A percentile compares a stretch with the other conserved stretches of the same genome.
Evolutionary conservation across 2,329 filamentous ascomycete species (phyloP).

Genomic region (Gyromitra esculenta): DNA sequence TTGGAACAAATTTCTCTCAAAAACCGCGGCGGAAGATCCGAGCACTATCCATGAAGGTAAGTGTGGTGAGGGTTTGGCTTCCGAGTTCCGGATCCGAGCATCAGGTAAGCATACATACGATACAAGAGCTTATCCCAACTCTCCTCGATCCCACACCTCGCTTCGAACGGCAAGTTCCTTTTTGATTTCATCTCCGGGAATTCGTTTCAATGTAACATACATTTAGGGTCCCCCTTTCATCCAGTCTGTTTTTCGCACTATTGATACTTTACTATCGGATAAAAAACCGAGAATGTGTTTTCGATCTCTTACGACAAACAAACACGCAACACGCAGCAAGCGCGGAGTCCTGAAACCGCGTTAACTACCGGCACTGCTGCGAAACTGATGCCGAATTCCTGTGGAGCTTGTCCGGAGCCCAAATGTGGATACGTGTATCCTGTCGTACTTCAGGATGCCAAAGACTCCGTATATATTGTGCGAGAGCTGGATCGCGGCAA

Average conservation of each 20-base stretch:
- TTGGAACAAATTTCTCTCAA: conserved; percentile 15
- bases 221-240: conserved; percentile 12
- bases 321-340: conserved; percentile 41
- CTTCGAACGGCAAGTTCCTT: conserved; percentile 46
- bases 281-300: conserved; percentile 18
- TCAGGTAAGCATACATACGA: conserved; percentile 49
- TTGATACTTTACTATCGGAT: conserved; percentile 15
- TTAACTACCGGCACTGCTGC: conserved; percentile 22
- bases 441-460: conserved; percentile 36
- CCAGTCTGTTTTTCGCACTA: conserved; percentile 7
- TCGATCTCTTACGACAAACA: conserved; percentile 18
- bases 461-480: conserved; percentile 31
- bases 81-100: conserved; percentile 44
- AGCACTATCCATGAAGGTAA: conserved; percentile 12
- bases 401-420: background rate
- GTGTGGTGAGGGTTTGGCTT: conserved; percentile 38
- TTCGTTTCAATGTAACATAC: conserved; percentile 28
- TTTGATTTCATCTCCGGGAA: conserved; percentile 41
- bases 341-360: conserved; percentile 32
- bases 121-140: conserved; percentile 47
- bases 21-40: conserved; percentile 36
- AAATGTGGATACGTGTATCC: conserved; percentile 23
- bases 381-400: conserved; percentile 19
- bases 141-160: conserved; percentile 37
- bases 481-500: conserved; percentile 1